Evolutionary conservation across 257 asterid genomes (phyloP), one percentile per base, ranked within the genome.

Genomic region (Jacaranda copaia): DNA sequence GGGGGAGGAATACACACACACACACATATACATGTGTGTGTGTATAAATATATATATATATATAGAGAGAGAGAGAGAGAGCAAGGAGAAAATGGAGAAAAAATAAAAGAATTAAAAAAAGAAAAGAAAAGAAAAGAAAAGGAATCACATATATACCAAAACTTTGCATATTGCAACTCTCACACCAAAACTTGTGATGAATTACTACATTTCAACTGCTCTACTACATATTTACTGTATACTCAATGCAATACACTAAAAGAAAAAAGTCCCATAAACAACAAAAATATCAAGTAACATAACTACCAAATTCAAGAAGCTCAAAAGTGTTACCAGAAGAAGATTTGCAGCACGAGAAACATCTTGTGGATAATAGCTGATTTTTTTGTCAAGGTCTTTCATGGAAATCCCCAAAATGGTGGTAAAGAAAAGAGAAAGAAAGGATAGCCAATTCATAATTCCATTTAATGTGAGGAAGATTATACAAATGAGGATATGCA

Each of bases 331-430:
- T 88, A 95, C 99, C 96, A 90, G 87, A 83, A 95, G 96, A 87
- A 89, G 96, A 80, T 76, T 90, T 77, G 99, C 90, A 66, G 93
- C 97, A 19, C 99, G 92, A 36, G 96, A 83, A 56, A 92, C 89
- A 80, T 95, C 99, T 80, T 92, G 99, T 9, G 99, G 99, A 75
- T 88, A 75, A 74, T 92, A 95, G 85, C 99, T 95, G 85, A 81
- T 66, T 72, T 64, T 69, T 79, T 60, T 79, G 96, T 95, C 91
- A 92, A 94, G 99, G 93, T 73, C 68, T 62, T 79, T 72, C 13
- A 14, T 25, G 56, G 74, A 61, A 80, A 63, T 55, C 51, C 70
- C 72, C 74, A 79, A 68, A 62, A 76, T n/a, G 52, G 55, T 48
- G 60, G 19, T 16, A 35, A 68, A 58, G 56, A 15, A 57, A 38